Evolutionary conservation across 176 grass and related monocot genomes (phyloP), one percentile per base, ranked within the genome.

Genomic region (Rhynchospora breviuscula): DNA sequence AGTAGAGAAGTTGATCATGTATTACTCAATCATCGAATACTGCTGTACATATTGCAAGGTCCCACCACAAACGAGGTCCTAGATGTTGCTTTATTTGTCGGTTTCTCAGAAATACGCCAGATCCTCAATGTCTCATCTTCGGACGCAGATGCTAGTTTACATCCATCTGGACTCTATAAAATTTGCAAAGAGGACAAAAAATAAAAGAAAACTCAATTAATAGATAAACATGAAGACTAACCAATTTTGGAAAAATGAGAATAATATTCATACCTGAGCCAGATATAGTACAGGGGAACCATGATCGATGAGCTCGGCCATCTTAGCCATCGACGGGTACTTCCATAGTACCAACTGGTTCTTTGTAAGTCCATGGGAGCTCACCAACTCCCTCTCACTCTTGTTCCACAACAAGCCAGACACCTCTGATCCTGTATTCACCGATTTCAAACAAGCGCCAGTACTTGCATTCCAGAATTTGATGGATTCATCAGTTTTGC

Each of bases 341-440:
- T 86, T 86, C 91, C 91, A 90, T 5, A 90, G 70, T 31, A 47
- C 59, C 11, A 90, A 76, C 45, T 86, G 86, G 51, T 85, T 89
- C 13, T 83, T 71, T 25, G 82, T 40, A 67, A 74, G 52, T 14
- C 78, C 89, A 12, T 90, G 87, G n/a, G 89, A 81, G 43, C 87
- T 91, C 40, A 91, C 47, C 5, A 93, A 22, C 76, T 93, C 84
- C 0, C 60, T 49, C 49, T 83, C 70, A 77, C 85, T 87, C 80
- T 87, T 93, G 67, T 86, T 87, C 89, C 91, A 93, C 19, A 87
- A 53, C 19, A 89, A 56, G 13, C 69, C 26, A 17, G 84, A 91
- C 71, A 91, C 89, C 47, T 87, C 77, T 8, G 89, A 90, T 17
- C 89, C 82, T 26, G 89, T 93, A 47, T 93, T 78, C 33, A 93